Conservation (phyloP, 495 filamentous ascomycete genomes). For the Tuber calosporum region DNA sequence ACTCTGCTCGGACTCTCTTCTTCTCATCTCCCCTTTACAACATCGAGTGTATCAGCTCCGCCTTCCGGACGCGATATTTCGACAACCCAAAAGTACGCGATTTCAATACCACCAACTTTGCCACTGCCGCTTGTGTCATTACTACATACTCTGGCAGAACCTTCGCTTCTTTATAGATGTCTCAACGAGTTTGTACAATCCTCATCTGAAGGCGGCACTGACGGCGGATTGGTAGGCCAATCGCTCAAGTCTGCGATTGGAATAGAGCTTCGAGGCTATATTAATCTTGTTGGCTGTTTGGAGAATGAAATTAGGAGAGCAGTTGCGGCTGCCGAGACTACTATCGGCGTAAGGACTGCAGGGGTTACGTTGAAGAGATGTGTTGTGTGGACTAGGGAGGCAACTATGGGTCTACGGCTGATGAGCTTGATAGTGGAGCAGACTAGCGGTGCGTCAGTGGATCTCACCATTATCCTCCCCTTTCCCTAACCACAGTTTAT, state of each 20-base stretch:
- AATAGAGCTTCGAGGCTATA: slow-evolving; percentile 77
- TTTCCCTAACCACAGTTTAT: slow-evolving; percentile 18
- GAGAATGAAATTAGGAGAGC: slow-evolving; percentile 82
- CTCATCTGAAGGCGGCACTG: slow-evolving; percentile 51
- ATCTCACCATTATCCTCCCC: not conserved
- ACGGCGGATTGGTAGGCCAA: slow-evolving; percentile 69
- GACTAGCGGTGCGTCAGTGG: slow-evolving; percentile 55
- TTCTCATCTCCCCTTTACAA: slow-evolving; percentile 68
- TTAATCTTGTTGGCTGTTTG: slow-evolving; percentile 84
- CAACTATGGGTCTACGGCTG: slow-evolving; percentile 89
- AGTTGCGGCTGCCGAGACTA: slow-evolving; percentile 59
- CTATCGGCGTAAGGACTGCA: slow-evolving; percentile 66
- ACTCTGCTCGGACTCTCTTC: slow-evolving; percentile 92
- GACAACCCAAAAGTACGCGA: slow-evolving; percentile 26
- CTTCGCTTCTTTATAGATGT: slow-evolving; percentile 77
- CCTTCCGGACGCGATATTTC: slow-evolving; percentile 21
- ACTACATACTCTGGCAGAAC: slow-evolving; percentile 83
- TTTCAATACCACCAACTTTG: slow-evolving; percentile 60
- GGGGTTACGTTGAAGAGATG: slow-evolving; percentile 95
- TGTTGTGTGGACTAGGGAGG: slow-evolving; percentile 93
- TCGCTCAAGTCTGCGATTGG: slow-evolving; percentile 85
- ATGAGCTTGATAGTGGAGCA: slow-evolving; percentile 93
- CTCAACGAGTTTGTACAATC: slow-evolving; percentile 74
- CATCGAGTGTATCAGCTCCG: slow-evolving; percentile 49
- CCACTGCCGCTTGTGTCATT: slow-evolving; percentile 81